Conservation (phyloP, 1,139 yeast genomes). For the Zygosaccharomyces sapae region DNA sequence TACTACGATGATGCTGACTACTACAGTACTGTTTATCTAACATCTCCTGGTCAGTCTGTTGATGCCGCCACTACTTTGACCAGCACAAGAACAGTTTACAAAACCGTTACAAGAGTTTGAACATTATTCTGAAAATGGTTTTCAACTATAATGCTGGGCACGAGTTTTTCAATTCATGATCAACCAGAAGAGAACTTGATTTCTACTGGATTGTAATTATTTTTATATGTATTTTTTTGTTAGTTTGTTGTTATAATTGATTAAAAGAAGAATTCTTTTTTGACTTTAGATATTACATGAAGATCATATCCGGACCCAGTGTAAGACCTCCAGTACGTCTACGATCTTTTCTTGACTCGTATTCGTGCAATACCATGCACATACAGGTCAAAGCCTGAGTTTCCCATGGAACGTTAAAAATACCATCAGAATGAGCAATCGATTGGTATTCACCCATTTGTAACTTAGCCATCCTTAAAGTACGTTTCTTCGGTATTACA, state of each 20-base stretch:
- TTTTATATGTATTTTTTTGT: not conserved
- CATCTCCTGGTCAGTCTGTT: constrained; percentile 29
- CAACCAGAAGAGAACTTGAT: not conserved
- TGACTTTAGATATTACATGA: constrained; percentile 1
- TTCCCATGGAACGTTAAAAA: constrained; percentile 31
- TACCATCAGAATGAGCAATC: constrained; percentile 16
- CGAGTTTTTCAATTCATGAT: not conserved
- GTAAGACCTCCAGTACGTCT: constrained; percentile 17
- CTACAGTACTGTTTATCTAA: constrained; percentile 32
- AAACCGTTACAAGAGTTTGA: constrained; percentile 15
- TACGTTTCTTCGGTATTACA: constrained; percentile 33
- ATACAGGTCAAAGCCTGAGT: constrained; percentile 37
- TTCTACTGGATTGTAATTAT: constrained; percentile 1
- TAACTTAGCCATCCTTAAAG: constrained; percentile 34
- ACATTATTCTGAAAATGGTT: not conserved
- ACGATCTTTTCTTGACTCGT: constrained; percentile 31
- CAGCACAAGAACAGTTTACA: constrained; percentile 27
- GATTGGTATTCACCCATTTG: constrained; percentile 28
- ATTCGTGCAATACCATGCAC: constrained; percentile 37
- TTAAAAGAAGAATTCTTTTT: not conserved
- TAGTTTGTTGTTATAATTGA: not conserved
- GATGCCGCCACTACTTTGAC: constrained; percentile 36
- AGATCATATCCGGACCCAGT: constrained; percentile 6
- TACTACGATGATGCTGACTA: constrained; percentile 29
- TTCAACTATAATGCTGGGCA: not conserved